phyloP scores from a whole-genome alignment of 1,139 yeast species.

The Taphrina populina region DNA sequence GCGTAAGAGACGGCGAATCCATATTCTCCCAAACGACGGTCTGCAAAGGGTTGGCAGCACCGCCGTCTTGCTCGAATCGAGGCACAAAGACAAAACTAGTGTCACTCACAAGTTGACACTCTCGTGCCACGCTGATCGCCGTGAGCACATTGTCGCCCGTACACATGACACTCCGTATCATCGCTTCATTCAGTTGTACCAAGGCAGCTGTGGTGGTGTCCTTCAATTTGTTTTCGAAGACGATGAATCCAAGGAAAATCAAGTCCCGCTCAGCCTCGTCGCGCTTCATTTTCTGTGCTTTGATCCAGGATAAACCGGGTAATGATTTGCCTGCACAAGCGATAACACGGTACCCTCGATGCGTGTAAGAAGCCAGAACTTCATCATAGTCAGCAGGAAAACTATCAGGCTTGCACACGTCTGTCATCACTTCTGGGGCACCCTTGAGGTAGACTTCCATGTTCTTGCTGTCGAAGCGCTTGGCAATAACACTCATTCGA shows the following conservation, averaged over 20 bases:
- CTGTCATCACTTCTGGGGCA: conserved; percentile 93
- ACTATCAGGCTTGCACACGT: conserved; percentile 66
- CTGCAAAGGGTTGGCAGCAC: conserved; percentile 26
- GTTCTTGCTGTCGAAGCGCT: conserved; percentile 44
- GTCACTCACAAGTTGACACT: conserved; percentile 63
- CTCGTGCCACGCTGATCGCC: conserved; percentile 88
- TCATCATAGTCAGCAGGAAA: conserved; percentile 76
- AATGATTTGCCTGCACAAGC: conserved; percentile 78
- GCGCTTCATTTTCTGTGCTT: conserved; percentile 52
- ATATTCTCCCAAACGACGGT: conserved; percentile 46
- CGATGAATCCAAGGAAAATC: conserved; percentile 78
- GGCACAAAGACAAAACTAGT: conserved; percentile 65
- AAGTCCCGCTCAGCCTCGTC: conserved; percentile 66
- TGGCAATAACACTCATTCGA: conserved; percentile 82
- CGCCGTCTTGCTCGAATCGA: conserved; percentile 48
- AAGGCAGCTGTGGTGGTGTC: conserved; percentile 64
- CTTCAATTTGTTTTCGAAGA: conserved; percentile 88
- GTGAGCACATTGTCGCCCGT: conserved; percentile 95
- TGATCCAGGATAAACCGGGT: conserved; percentile 49
- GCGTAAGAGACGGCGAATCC: conserved; percentile 44
- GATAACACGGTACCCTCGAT: conserved; percentile 88
- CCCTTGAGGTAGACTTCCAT: conserved; percentile 74
- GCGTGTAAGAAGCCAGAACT: conserved; percentile 77
- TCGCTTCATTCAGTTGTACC: conserved; percentile 59
- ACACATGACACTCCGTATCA: conserved; percentile 86